Conservation (phyloP, 441 rosid species). For the Eruca vesicaria region DNA sequence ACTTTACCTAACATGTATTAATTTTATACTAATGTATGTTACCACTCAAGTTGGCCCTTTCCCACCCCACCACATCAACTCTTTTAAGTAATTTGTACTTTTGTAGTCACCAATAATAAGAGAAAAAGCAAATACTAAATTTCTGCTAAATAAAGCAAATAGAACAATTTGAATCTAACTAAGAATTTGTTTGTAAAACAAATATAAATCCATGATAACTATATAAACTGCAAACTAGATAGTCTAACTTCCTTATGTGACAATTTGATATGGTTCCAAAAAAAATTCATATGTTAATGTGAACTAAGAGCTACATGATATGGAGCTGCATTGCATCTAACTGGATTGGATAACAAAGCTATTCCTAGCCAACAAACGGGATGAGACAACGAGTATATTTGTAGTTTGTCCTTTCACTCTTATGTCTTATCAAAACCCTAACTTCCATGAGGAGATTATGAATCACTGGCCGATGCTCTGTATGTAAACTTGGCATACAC, state of each 20-base stretch:
- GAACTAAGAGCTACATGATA: neutral
- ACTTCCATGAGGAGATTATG: neutral
- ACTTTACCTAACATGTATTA: conserved; percentile 36
- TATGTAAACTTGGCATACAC: neutral
- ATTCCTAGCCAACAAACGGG: neutral
- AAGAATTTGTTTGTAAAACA: neutral
- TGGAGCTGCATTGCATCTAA: neutral
- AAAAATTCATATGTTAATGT: neutral
- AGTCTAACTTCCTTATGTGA: neutral
- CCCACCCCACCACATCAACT: neutral
- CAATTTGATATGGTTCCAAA: neutral
- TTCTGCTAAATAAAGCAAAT: neutral
- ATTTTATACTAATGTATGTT: conserved; percentile 14
- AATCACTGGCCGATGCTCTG: neutral
- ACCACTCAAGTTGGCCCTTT: conserved; percentile 22
- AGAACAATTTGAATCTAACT: neutral
- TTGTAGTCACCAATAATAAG: conserved; percentile 21
- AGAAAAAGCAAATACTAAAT: neutral
- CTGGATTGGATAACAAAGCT: neutral
- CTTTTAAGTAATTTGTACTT: conserved; percentile 14
- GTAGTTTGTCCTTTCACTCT: neutral
- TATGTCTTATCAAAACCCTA: neutral
- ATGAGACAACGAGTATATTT: neutral
- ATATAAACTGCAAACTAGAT: conserved; percentile 4
- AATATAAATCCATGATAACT: neutral